Conservation (phyloP, 768 basidiomycete species). For the Xerocomus potaroensis region DNA sequence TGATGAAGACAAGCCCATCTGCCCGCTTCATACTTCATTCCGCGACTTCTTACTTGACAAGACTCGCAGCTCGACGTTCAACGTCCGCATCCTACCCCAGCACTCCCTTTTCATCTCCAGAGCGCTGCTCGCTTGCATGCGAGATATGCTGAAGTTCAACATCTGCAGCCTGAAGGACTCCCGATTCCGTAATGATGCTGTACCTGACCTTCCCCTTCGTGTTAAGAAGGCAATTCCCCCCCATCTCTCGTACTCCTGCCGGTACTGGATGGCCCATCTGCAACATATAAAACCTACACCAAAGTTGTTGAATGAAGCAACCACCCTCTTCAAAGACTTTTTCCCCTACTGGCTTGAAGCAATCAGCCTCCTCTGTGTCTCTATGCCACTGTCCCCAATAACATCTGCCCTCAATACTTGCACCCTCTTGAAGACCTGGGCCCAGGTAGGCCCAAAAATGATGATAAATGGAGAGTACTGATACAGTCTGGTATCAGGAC, state of each 20-base stretch:
- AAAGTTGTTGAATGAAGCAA: not conserved
- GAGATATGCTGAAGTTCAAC: not conserved
- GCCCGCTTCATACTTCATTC: no score
- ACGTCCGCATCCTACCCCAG: not conserved
- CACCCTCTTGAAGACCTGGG: not conserved
- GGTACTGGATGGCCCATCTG: not conserved
- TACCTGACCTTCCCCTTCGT: not conserved
- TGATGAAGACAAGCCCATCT: not conserved
- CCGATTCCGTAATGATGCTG: not conserved
- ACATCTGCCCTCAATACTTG: conserved; percentile 1
- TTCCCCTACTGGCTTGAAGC: no score
- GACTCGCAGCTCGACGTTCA: not conserved
- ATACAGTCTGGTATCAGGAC: not conserved
- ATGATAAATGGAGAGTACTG: not conserved
- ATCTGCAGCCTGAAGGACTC: not conserved
- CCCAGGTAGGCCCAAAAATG: not conserved
- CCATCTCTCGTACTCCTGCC: not conserved
- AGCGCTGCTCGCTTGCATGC: not conserved
- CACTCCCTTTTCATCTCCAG: not conserved
- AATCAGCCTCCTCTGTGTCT: not conserved
- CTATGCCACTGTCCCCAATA: not conserved
- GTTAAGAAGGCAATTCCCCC: not conserved
- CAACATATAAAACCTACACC: not conserved
- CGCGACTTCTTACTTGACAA: not conserved
- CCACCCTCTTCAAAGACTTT: not conserved